Percentiles rank a stretch among this genome's conserved stretches.
Evolutionary conservation across 257 asterid species (phyloP).

Genomic region (Paraleonurus japonicus): DNA sequence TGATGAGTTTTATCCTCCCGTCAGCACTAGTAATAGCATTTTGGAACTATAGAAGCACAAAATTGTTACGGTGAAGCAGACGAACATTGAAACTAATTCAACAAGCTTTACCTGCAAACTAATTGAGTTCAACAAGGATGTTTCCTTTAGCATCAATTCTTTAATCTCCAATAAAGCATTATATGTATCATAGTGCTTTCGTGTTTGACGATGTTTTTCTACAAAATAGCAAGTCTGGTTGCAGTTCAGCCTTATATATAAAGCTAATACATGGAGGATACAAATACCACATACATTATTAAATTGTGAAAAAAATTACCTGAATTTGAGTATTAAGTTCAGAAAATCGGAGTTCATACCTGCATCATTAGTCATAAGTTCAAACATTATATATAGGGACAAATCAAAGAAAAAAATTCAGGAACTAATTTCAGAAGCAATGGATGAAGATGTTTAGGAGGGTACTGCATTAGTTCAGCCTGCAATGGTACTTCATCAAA

Average conservation of each 20-base stretch:
- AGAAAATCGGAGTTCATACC: conserved; percentile 78
- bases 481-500: conserved; percentile 66
- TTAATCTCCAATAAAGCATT: conserved; percentile 78
- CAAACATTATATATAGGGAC: not conserved
- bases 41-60: conserved; percentile 55
- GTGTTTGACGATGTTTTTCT: conserved; percentile 72
- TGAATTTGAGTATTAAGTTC: conserved; percentile 77
- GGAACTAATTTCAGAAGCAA: conserved; percentile 14
- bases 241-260: conserved; percentile 21
- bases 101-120: conserved; percentile 63
- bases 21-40: conserved; percentile 65
- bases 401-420: not conserved
- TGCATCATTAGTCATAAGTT: conserved; percentile 33
- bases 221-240: conserved; percentile 26
- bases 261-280: conserved; percentile 15
- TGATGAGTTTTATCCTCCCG: conserved; percentile 63
- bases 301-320: conserved; percentile 36
- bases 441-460: conserved; percentile 26
- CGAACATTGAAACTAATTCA: conserved; percentile 4
- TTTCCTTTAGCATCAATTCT: conserved; percentile 84
- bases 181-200: conserved; percentile 70
- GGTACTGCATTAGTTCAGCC: conserved; percentile 83
- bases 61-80: not conserved
- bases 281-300: conserved; percentile 7
- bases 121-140: conserved; percentile 75